Evolutionary conservation across 495 filamentous ascomycete genomes (phyloP).

Genomic region (Corynascus novoguineensis): DNA sequence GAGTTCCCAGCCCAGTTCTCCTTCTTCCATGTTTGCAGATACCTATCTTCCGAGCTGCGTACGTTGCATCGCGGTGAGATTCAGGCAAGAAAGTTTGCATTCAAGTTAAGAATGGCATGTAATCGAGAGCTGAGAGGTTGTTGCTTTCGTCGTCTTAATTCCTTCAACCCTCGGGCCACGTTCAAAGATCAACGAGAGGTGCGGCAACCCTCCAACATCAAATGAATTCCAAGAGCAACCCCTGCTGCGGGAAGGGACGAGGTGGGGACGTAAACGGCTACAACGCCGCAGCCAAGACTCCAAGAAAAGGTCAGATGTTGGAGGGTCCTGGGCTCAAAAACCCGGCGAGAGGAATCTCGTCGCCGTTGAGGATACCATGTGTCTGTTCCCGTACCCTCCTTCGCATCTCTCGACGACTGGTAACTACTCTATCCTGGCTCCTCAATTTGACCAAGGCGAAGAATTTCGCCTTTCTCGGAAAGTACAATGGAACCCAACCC

Average conservation of each 20-base stretch:
- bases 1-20: background rate
- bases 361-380: background rate
- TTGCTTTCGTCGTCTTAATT: background rate
- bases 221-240: slow-evolving; percentile 3
- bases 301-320: background rate
- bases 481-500: too few relatives aligned
- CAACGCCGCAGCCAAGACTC: slow-evolving; percentile 9
- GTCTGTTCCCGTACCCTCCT: too few relatives aligned
- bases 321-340: background rate
- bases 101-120: too few relatives aligned
- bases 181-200: background rate
- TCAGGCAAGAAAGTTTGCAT: background rate
- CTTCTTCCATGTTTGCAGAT: slow-evolving; percentile 1
- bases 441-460: too few relatives aligned
- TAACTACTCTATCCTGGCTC: too few relatives aligned
- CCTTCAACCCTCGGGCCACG: background rate
- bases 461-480: too few relatives aligned
- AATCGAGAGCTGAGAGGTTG: background rate
- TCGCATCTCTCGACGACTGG: too few relatives aligned
- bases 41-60: background rate
- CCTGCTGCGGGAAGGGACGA: slow-evolving; percentile 6
- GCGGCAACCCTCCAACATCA: background rate
- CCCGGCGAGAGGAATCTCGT: background rate
- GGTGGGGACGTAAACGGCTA: slow-evolving; percentile 8
- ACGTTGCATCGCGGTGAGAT: background rate